Evolutionary conservation across 2,329 filamentous ascomycete species (phyloP).

Genomic region (Claviceps monticola): DNA sequence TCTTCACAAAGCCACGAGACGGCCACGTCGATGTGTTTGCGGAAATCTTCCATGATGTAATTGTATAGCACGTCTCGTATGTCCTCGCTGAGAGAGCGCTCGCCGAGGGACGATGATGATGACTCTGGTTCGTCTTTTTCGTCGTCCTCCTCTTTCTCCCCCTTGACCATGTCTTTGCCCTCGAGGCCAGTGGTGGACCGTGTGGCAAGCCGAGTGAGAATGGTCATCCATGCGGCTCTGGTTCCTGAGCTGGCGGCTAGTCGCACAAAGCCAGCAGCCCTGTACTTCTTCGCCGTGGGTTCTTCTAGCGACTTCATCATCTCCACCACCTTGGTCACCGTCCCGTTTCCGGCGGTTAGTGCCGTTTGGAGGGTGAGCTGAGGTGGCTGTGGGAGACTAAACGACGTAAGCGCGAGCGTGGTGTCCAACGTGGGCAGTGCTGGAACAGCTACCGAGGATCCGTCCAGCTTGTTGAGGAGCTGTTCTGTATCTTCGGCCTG

Average conservation of each 20-base stretch:
- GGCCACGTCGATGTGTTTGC: conserved; percentile 74
- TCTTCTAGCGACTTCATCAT: conserved; percentile 65
- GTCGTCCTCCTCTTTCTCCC: conserved; percentile 45
- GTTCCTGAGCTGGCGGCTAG: conserved; percentile 75
- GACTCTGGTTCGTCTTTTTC: conserved; percentile 36
- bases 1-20: conserved; percentile 94
- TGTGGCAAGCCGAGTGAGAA: conserved; percentile 75
- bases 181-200: conserved; percentile 61
- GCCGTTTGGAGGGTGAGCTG: conserved; percentile 58
- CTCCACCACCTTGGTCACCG: conserved; percentile 63
- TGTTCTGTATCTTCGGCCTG: conserved; percentile 66
- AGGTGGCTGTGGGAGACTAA: conserved; percentile 65
- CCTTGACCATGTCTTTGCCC: conserved; percentile 35
- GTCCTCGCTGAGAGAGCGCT: conserved; percentile 43
- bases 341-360: conserved; percentile 58
- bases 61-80: conserved; percentile 72
- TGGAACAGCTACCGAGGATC: conserved; percentile 38
- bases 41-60: conserved; percentile 86
- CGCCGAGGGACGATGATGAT: conserved; percentile 11
- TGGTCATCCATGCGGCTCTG: conserved; percentile 79
- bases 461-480: conserved; percentile 63
- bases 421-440: conserved; percentile 18
- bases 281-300: conserved; percentile 42
- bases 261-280: conserved; percentile 66
- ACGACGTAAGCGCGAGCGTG: conserved; percentile 57